Conservation (phyloP, 2,329 filamentous ascomycete species). For the Thyridium curvatum region DNA sequence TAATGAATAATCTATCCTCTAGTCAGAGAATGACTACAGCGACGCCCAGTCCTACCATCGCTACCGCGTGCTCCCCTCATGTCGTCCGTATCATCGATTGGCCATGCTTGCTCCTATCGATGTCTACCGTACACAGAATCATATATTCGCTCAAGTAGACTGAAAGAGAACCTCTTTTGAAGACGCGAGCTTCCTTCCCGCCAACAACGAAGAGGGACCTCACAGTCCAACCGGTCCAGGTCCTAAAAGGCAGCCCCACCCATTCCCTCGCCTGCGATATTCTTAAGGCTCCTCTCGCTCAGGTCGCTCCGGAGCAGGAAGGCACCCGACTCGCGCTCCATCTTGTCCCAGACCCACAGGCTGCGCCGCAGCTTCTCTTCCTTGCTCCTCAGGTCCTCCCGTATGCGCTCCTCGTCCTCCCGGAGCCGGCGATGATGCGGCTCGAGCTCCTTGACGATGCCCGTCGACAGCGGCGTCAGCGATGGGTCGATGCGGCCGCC, state of each 20-base stretch:
- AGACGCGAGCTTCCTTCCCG: too few relatives aligned
- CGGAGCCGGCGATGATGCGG: slow-evolving; percentile 46
- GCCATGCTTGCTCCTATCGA: too few relatives aligned
- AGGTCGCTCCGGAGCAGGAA: slow-evolving; percentile 51
- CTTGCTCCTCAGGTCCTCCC: slow-evolving; percentile 45
- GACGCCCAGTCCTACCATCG: too few relatives aligned
- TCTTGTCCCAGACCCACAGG: slow-evolving; percentile 45
- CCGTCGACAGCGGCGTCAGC: slow-evolving; percentile 34
- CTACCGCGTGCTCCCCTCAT: too few relatives aligned
- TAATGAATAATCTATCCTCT: too few relatives aligned
- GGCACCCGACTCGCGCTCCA: slow-evolving; percentile 46
- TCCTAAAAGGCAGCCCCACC: slow-evolving; percentile 48
- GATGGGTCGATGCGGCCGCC: slow-evolving; percentile 48
- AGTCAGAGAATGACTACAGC: too few relatives aligned
- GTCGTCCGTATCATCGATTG: too few relatives aligned
- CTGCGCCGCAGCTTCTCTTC: slow-evolving; percentile 49
- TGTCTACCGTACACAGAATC: not conserved
- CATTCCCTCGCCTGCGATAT: slow-evolving; percentile 47
- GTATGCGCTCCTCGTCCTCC: slow-evolving; percentile 52
- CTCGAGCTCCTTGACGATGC: slow-evolving; percentile 48
- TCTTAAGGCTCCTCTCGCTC: slow-evolving; percentile 50
- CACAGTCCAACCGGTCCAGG: too few relatives aligned
- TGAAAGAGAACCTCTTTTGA: too few relatives aligned
- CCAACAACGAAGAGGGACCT: too few relatives aligned
- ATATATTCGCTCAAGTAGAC: too few relatives aligned